A percentile compares a stretch with the other conserved stretches of the same genome.
Conservation (phyloP, 805 yeast genomes). For the Ogataea naganishii region DNA sequence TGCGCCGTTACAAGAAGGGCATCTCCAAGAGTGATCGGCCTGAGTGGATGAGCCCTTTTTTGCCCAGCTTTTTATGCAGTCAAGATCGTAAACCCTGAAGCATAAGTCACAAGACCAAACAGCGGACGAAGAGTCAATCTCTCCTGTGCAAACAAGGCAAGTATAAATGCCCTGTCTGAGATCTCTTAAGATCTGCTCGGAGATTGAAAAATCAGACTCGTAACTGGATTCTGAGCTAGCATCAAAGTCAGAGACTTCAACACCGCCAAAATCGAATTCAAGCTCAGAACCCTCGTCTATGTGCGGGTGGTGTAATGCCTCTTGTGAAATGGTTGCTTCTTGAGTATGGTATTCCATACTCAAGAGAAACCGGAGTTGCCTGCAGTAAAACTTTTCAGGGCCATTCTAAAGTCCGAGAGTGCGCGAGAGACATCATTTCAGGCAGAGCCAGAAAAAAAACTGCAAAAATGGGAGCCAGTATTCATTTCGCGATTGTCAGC, state of each 20-base stretch:
- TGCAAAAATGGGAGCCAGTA: too few relatives aligned
- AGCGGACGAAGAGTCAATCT: conserved; percentile 53
- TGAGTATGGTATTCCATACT: too few relatives aligned
- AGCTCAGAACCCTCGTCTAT: neutral
- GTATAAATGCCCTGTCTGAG: conserved; percentile 62
- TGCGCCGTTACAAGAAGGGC: conserved; percentile 70
- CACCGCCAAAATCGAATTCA: neutral
- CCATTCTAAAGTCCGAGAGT: too few relatives aligned
- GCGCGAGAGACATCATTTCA: too few relatives aligned
- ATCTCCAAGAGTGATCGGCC: conserved; percentile 59
- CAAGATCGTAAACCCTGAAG: conserved; percentile 75
- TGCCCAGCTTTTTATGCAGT: conserved; percentile 87
- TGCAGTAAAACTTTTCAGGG: too few relatives aligned
- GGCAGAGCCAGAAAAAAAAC: too few relatives aligned
- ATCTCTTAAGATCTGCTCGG: conserved; percentile 43
- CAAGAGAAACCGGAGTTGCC: too few relatives aligned
- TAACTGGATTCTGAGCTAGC: neutral
- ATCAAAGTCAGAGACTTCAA: neutral
- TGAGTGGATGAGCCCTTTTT: conserved; percentile 57
- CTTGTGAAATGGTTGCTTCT: too few relatives aligned
- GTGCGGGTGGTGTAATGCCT: too few relatives aligned
- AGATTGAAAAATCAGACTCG: conserved; percentile 20
- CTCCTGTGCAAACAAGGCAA: conserved; percentile 85
- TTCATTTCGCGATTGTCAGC: too few relatives aligned
- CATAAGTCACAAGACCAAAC: conserved; percentile 80